Conservation (phyloP, 345 rosid species). For the Aquilaria yunnanensis region DNA sequence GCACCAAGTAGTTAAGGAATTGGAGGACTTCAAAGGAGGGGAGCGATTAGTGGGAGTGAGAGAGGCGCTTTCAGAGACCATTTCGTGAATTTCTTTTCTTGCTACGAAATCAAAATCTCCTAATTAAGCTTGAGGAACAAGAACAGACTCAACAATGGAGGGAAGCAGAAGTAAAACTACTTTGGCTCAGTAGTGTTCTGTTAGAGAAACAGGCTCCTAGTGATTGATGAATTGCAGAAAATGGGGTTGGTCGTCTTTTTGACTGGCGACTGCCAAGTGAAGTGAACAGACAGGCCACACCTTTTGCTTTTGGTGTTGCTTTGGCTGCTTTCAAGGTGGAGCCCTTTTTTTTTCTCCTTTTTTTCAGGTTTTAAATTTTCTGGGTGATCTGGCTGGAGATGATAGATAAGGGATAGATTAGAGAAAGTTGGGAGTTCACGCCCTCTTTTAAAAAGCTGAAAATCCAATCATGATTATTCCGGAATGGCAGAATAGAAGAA, state of each 20-base stretch:
- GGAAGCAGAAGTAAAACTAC: slow-evolving; percentile 1
- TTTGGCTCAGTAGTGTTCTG: not conserved
- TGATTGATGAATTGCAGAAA: slow-evolving; percentile 7
- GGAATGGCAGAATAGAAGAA: too few relatives aligned
- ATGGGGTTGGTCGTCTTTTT: not conserved
- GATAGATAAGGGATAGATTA: too few relatives aligned
- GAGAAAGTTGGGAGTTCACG: too few relatives aligned
- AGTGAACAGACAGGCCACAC: slow-evolving; percentile 3
- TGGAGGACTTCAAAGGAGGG: slow-evolving; percentile 30
- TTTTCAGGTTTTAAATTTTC: not conserved
- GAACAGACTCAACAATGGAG: not conserved
- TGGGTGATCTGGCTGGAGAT: too few relatives aligned
- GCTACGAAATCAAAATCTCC: not conserved
- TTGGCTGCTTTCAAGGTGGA: not conserved
- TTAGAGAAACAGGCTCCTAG: slow-evolving; percentile 9
- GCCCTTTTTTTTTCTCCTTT: not conserved
- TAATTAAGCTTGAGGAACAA: not conserved
- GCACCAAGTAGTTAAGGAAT: slow-evolving; percentile 52
- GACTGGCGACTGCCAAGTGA: too few relatives aligned
- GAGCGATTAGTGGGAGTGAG: slow-evolving; percentile 30
- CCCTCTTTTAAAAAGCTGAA: too few relatives aligned
- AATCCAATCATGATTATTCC: too few relatives aligned
- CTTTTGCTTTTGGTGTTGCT: slow-evolving; percentile 5
- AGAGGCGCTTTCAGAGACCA: slow-evolving; percentile 23
- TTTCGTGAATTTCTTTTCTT: not conserved